Base-by-base conservation (phyloP, 108 stramenopile genomes). In the Nitzschia sp. region DNA sequence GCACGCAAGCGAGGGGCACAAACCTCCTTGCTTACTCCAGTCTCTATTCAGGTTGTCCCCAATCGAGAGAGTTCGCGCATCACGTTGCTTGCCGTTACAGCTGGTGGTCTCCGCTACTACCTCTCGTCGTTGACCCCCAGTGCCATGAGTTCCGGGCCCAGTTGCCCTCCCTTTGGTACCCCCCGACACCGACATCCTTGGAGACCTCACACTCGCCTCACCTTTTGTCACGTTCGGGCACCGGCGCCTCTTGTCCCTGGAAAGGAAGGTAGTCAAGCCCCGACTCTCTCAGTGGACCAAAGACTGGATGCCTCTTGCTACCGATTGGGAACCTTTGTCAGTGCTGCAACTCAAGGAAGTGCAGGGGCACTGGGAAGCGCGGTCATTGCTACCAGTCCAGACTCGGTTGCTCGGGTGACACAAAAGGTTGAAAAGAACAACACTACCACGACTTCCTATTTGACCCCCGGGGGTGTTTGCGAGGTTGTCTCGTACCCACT, bases 51-150 rank as follows among this genome's bases (percentile, higher is more conserved):
- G 40, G 69, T 94, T 24, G 82, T 94, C 41, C 80, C 86, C 0
- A 63, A 57, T 10, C 24, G 61, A 19, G 93, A 94, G 67, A 86
- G 85, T 46, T 79, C 80, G 21, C 77, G 79, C 10, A 57, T 94
- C 53, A 88, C 88, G 24, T 83, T 94, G 50, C 74, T 94, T 41
- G 90, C 87, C 43, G 74, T 91, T 24, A 91, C 90, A 17, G 78
- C 83, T 15, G 89, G 89, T 20, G 93, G 93, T 7, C 60, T 91
- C 42, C 73, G 93, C 50, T 88, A 90, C 34, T 94, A 91, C 60
- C 70, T 94, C 9, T 84, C 89, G 10, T 76, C 85, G 0, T 58
- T 91, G 10, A 52, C 59, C 41, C 68, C 76, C 10, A 63, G 53
- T 38, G 67, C 54, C 12, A 39, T 83, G 8, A 67, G 61, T 20